A percentile compares a stretch with the other conserved stretches of the same genome.
Conservation (phyloP, 345 rosid species). For the Salix exigua region DNA sequence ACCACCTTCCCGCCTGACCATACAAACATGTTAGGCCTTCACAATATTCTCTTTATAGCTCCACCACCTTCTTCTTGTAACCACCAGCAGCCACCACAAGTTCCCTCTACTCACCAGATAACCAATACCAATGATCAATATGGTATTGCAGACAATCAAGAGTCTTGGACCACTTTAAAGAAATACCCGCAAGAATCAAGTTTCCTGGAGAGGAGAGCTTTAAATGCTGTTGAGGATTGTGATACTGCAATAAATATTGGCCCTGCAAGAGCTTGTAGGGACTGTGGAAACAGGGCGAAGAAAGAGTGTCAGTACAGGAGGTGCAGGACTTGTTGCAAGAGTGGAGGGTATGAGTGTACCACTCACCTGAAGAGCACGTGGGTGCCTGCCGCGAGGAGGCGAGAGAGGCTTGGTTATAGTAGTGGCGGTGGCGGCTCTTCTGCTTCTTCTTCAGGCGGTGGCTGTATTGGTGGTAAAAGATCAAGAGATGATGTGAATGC, state of each 20-base stretch:
- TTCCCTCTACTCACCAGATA: background rate
- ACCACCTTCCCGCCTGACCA: conserved; percentile 25
- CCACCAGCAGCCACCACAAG: conserved; percentile 6
- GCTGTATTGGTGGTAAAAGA: conserved; percentile 40
- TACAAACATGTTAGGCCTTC: conserved; percentile 59
- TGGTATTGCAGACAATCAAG: conserved; percentile 6
- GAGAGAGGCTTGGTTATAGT: conserved; percentile 28
- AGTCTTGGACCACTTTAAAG: conserved; percentile 7
- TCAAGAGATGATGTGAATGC: conserved; percentile 26
- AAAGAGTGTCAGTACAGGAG: conserved; percentile 63
- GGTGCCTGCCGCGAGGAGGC: conserved; percentile 57
- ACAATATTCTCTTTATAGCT: conserved; percentile 54
- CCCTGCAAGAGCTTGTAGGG: conserved; percentile 51
- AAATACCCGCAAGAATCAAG: conserved; percentile 18
- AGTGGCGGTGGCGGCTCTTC: conserved; percentile 35
- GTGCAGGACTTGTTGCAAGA: conserved; percentile 85
- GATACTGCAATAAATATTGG: conserved; percentile 1
- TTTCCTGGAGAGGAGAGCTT: conserved; percentile 18
- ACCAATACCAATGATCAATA: background rate
- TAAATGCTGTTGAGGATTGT: conserved; percentile 12
- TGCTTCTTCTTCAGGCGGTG: conserved; percentile 42
- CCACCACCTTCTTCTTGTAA: conserved; percentile 33
- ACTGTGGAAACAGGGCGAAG: conserved; percentile 80
- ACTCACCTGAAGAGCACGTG: conserved; percentile 90
- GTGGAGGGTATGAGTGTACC: conserved; percentile 56